These are phyloP conservation scores for Mollisiaceae sp. DNA, from an alignment of 2,329 filamentous ascomycete genomes.

Conservation along the genomic window DNA sequence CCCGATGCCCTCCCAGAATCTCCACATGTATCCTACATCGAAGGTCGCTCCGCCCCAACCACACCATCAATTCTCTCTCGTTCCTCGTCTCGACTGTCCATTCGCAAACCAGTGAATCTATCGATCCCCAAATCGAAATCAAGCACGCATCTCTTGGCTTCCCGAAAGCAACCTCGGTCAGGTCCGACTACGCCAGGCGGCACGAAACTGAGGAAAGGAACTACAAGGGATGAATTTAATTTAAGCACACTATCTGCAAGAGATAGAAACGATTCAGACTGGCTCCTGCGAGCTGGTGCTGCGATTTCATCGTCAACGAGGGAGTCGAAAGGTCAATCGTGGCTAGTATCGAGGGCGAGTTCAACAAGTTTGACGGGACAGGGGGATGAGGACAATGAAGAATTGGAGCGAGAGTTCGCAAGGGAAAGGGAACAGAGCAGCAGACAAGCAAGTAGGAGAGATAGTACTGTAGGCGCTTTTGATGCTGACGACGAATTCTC, in stretches of 20 bases:
- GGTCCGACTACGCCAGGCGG: conserved; percentile 36
- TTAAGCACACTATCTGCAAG: conserved; percentile 37
- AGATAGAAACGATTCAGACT: conserved; percentile 61
- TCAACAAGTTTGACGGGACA: conserved; percentile 64
- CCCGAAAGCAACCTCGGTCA: conserved; percentile 36
- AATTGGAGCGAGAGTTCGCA: conserved; percentile 56
- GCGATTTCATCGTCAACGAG: conserved; percentile 65
- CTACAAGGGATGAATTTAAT: conserved; percentile 35
- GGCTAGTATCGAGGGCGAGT: conserved; percentile 69
- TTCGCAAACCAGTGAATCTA: conserved; percentile 43
- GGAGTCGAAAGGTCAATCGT: conserved; percentile 71
- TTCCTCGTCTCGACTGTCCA: conserved; percentile 57
- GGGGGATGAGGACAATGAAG: conserved; percentile 58
- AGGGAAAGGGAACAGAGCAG: conserved; percentile 56
- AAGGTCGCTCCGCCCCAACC: conserved; percentile 66
- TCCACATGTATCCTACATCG: conserved; percentile 58
- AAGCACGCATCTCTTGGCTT: conserved; percentile 56
- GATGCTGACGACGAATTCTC: conserved; percentile 47
- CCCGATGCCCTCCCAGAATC: conserved; percentile 50
- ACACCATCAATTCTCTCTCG: conserved; percentile 67
- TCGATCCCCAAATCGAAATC: conserved; percentile 66
- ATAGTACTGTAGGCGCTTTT: conserved; percentile 35
- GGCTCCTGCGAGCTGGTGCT: conserved; percentile 67
- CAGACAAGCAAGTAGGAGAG: conserved; percentile 38
- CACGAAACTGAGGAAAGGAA: conserved; percentile 31